A percentile compares a stretch with the other conserved stretches of the same genome.
Conservation (phyloP, 768 basidiomycete species). For the Lactarius hatsudake region DNA sequence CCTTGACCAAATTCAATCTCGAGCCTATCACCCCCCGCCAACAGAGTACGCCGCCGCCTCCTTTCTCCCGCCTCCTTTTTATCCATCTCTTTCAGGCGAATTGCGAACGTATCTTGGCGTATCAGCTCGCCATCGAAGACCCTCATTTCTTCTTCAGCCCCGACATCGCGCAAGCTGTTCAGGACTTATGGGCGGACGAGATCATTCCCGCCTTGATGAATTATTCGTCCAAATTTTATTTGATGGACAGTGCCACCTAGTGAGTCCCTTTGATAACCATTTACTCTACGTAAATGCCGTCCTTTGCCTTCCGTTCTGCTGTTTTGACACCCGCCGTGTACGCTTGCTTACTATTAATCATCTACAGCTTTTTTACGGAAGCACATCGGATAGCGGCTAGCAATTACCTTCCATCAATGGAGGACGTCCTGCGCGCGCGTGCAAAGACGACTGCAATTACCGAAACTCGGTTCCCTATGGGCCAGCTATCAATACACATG, state of each 20-base stretch:
- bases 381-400: constrained; percentile 78
- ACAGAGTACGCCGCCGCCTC: constrained; percentile 44
- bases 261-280: constrained; percentile 40
- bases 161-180: constrained; percentile 67
- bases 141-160: constrained; percentile 46
- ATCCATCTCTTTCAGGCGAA: constrained; percentile 34
- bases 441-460: constrained; percentile 87
- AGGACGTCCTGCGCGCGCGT: constrained; percentile 84
- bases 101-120: constrained; percentile 61
- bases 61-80: not conserved
- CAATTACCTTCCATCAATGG: constrained; percentile 84
- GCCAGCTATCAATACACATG: constrained; percentile 58
- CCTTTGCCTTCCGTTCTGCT: not conserved
- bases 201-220: constrained; percentile 50
- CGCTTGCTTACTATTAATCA: not conserved
- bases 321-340: not conserved
- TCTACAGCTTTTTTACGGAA: constrained; percentile 75
- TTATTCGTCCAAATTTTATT: constrained; percentile 74
- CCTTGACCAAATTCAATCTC: constrained; percentile 81
- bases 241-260: constrained; percentile 95
- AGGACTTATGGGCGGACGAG: constrained; percentile 68
- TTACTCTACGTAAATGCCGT: too few relatives aligned
- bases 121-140: constrained; percentile 42
- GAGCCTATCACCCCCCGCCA: constrained; percentile 65
- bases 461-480: constrained; percentile 80